phyloP scores from a whole-genome alignment of 2,329 filamentous ascomycete species.

The Fusarium verticillioides region DNA sequence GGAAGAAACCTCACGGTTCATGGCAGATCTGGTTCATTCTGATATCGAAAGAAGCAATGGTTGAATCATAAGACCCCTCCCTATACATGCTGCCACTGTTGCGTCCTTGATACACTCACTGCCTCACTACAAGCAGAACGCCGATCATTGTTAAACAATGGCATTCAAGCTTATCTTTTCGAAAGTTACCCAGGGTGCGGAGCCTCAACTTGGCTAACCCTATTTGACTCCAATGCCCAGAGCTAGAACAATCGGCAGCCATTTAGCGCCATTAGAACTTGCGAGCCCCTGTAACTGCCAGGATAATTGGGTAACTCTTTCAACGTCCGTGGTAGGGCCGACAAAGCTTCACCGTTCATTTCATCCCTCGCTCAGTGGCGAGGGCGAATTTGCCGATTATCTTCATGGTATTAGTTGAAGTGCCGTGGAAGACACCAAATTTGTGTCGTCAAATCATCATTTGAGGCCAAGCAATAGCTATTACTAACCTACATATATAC shows the following conservation, averaged over 20 bases:
- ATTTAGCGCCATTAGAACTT: constrained; percentile 25
- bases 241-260: constrained; percentile 27
- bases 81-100: background rate
- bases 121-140: background rate
- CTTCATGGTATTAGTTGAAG: background rate
- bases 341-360: constrained; percentile 23
- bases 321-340: constrained; percentile 33
- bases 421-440: background rate
- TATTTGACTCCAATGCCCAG: constrained; percentile 20
- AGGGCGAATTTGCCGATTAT: background rate
- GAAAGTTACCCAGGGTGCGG: background rate
- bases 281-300: constrained; percentile 22
- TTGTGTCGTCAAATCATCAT: background rate
- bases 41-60: background rate
- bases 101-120: background rate
- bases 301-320: constrained; percentile 21
- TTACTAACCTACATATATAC: background rate
- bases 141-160: background rate
- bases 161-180: constrained; percentile 14
- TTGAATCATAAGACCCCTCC: background rate
- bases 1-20: background rate
- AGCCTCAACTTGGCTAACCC: constrained; percentile 27
- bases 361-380: background rate
- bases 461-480: background rate
- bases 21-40: background rate